phyloP scores from a whole-genome alignment of 305 asterid genomes.

The Rubia balearica region DNA sequence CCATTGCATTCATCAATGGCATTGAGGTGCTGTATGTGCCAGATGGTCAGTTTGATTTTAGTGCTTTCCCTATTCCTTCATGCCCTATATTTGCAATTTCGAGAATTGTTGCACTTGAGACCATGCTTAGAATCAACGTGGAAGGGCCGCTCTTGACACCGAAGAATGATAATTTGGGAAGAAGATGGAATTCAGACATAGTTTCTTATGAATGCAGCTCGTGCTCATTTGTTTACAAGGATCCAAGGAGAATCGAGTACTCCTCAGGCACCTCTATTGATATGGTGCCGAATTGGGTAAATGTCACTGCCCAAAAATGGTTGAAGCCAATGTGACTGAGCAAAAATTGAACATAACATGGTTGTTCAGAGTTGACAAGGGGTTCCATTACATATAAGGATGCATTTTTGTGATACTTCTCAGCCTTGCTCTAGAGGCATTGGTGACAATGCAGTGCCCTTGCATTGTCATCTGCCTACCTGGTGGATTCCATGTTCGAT shows the following conservation, averaged over 20 bases:
- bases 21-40: conserved; percentile 33
- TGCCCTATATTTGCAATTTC: conserved; percentile 21
- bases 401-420: conserved; percentile 36
- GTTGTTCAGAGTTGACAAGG: conserved; percentile 27
- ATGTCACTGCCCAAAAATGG: conserved; percentile 37
- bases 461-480: conserved; percentile 27
- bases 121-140: conserved; percentile 29
- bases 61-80: conserved; percentile 21
- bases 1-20: conserved; percentile 36
- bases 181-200: conserved; percentile 32
- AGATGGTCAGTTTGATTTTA: conserved; percentile 23
- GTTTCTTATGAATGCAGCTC: conserved; percentile 23
- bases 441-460: conserved; percentile 20
- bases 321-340: conserved; percentile 28
- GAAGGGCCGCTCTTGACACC: conserved; percentile 34
- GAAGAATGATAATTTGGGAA: conserved; percentile 31
- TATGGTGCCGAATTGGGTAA: conserved; percentile 33
- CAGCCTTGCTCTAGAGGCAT: conserved; percentile 19
- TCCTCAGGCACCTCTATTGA: conserved; percentile 26
- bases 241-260: conserved; percentile 24
- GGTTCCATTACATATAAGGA: conserved; percentile 29
- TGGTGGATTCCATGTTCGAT: conserved; percentile 26
- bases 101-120: conserved; percentile 24
- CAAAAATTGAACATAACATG: conserved; percentile 32
- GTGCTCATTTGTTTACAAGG: conserved; percentile 24